A percentile compares a stretch with the other conserved stretches of the same genome.
Conservation (phyloP, 164 flowering plant species). For the Chimonanthus salicifolius region DNA sequence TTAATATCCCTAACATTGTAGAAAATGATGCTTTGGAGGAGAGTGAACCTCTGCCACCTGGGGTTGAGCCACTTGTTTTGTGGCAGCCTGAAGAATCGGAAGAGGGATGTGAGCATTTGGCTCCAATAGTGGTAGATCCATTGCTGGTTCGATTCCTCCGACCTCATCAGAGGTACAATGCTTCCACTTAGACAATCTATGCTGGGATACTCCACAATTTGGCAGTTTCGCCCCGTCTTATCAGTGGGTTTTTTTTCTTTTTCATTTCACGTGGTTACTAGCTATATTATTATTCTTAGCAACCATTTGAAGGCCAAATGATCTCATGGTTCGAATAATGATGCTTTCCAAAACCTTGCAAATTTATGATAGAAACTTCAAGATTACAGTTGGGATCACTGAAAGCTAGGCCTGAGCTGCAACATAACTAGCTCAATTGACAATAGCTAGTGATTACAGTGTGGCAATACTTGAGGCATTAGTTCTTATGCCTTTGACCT, state of each 20-base stretch:
- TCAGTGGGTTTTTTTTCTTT: background rate
- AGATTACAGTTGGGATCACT: background rate
- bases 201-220: background rate
- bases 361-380: background rate
- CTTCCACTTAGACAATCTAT: background rate
- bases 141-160: conserved; percentile 86
- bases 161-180: conserved; percentile 90
- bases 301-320: background rate
- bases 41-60: conserved; percentile 57
- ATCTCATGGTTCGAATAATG: background rate
- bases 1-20: conserved; percentile 19
- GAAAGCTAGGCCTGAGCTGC: background rate
- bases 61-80: conserved; percentile 77
- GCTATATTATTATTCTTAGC: background rate
- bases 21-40: conserved; percentile 49
- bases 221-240: background rate
- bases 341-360: background rate
- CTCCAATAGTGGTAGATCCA: conserved; percentile 60
- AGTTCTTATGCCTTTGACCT: background rate
- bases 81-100: conserved; percentile 80
- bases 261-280: background rate
- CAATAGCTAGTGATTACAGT: background rate
- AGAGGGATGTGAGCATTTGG: conserved; percentile 18
- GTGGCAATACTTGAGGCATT: background rate
- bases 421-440: background rate